Base-by-base conservation (phyloP, 2,329 filamentous ascomycete species). In the Aureobasidium sp. region DNA sequence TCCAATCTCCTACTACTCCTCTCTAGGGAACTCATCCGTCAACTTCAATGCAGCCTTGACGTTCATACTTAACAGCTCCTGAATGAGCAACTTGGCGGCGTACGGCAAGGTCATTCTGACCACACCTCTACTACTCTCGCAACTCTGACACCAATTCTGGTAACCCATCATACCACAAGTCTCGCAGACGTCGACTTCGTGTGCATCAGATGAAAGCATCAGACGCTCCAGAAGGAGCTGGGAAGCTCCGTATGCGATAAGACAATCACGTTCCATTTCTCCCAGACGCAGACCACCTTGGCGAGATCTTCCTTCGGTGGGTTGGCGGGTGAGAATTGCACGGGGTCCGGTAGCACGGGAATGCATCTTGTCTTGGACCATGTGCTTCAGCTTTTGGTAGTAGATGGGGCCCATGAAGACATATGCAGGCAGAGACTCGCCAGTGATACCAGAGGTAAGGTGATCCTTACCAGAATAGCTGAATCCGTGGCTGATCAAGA, bases 361-460 rank as follows among this genome's bases (percentile, higher is more conserved):
- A 77, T 99, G 94, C 94, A 99, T 97, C 79, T 99, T 99, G 74
- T 99, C 94, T 75, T 97, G 92, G 4, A 99, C 94, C 94, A 99
- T 99, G 82, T 99, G 94, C 83, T 99, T 99, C 67, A 99, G 85
- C 68, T 96, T 96, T 80, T 99, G 94, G 80, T 99, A 99, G 80
- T 96, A 99, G 76, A 99, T 99, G 12, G 94, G 94, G 0, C 94
- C 94, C 73, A 96, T 96, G 82, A 97, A 99, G 72, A 99, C 92
- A 77, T 97, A 97, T 13, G 92, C 92, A 66, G 96, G 92, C 6
- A 97, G 82, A 0, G 90, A 86, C 76, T 99, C 94, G 69, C 94
- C 95, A 0, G 94, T 97, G 72, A 97, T 93, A 39, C 94, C 94
- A 0, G 87, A 92, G 0, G 94, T 97, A 65, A 99, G 87, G 76